Conservation (phyloP, 2,329 filamentous ascomycete genomes). For the Clarireedia hainanense region DNA sequence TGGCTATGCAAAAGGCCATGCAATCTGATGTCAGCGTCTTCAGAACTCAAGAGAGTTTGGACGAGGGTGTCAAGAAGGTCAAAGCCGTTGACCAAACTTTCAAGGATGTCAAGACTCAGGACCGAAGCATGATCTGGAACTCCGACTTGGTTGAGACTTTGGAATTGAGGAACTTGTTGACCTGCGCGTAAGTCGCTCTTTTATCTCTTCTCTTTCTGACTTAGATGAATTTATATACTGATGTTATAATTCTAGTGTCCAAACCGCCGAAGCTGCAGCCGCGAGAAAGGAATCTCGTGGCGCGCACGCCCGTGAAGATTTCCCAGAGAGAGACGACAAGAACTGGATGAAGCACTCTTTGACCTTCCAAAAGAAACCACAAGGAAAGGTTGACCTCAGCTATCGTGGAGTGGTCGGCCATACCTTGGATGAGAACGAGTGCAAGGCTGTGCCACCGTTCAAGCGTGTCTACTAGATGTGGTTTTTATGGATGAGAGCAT, state of each 20-base stretch:
- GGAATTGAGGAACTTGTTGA: conserved; percentile 89
- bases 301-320: conserved; percentile 95
- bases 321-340: conserved; percentile 85
- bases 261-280: conserved; percentile 85
- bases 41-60: conserved; percentile 77
- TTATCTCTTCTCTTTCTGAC: neutral
- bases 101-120: conserved; percentile 84
- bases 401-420: conserved; percentile 78
- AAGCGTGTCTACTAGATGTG: conserved; percentile 73
- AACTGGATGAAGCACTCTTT: conserved; percentile 99
- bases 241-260: conserved; percentile 45
- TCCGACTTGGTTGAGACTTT: conserved; percentile 93
- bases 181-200: conserved; percentile 68
- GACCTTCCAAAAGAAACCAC: conserved; percentile 88
- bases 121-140: conserved; percentile 99
- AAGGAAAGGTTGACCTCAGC: conserved; percentile 75
- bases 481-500: neutral
- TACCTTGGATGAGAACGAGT: conserved; percentile 92
- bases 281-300: conserved; percentile 96
- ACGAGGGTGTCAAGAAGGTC: conserved; percentile 88
- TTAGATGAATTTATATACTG: neutral
- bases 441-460: conserved; percentile 92
- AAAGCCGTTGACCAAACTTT: conserved; percentile 74
- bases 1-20: conserved; percentile 97
- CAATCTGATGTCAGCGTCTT: conserved; percentile 96